A percentile compares a stretch with the other conserved stretches of the same genome.
These are phyloP conservation scores for Paramarasmius palmivorus DNA, from an alignment of 1,284 basidiomycete species.

Conservation along the genomic window DNA sequence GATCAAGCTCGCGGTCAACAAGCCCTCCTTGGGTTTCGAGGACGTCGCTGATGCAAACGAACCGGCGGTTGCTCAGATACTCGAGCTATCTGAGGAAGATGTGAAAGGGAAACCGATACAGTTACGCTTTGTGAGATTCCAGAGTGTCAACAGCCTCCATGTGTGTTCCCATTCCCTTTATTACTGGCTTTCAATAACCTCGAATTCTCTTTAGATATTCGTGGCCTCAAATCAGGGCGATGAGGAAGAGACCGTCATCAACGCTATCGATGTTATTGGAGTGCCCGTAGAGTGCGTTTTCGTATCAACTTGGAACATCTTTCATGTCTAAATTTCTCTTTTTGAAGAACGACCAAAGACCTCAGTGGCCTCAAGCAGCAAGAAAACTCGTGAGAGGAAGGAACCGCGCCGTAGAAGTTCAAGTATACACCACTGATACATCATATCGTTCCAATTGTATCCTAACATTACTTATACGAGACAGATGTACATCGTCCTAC, in stretches of 20 bases:
- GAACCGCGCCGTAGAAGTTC: too few relatives aligned
- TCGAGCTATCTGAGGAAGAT: slow-evolving; percentile 52
- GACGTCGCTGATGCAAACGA: slow-evolving; percentile 58
- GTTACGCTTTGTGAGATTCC: slow-evolving; percentile 78
- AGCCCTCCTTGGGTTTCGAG: slow-evolving; percentile 65
- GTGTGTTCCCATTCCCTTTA: slow-evolving; percentile 39
- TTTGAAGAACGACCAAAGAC: too few relatives aligned
- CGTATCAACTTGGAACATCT: too few relatives aligned
- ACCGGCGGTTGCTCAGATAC: slow-evolving; percentile 51
- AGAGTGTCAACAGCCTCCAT: slow-evolving; percentile 72
- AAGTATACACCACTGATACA: too few relatives aligned
- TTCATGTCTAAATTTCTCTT: too few relatives aligned
- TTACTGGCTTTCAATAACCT: neutral
- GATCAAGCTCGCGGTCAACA: slow-evolving; percentile 73
- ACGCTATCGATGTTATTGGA: slow-evolving; percentile 76
- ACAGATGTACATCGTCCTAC: too few relatives aligned
- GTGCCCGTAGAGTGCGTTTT: slow-evolving; percentile 57
- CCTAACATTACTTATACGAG: too few relatives aligned
- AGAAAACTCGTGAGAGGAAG: too few relatives aligned
- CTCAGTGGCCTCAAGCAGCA: too few relatives aligned
- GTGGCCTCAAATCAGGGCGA: slow-evolving; percentile 76
- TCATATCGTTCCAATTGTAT: too few relatives aligned
- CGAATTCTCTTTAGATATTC: slow-evolving; percentile 57
- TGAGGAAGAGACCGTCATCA: slow-evolving; percentile 77
- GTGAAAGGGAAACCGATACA: slow-evolving; percentile 62